These are phyloP conservation scores for Cutaneotrichosporon cavernicola DNA, from an alignment of 1,284 basidiomycete species.

Conservation along the genomic window DNA sequence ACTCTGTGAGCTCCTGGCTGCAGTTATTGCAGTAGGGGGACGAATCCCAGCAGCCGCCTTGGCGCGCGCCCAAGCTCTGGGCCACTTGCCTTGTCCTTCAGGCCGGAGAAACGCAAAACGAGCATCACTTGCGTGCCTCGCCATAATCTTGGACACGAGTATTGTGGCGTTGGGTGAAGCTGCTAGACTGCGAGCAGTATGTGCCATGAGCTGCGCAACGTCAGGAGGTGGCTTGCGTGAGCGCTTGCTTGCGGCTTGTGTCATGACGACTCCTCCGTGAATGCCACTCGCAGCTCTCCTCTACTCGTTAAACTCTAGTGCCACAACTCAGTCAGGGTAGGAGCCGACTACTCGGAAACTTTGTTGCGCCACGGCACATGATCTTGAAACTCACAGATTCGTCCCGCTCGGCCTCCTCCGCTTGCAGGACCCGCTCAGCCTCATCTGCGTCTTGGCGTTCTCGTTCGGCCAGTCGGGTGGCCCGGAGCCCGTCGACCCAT, in stretches of 20 bases:
- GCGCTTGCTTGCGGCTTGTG: background rate
- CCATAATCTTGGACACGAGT: slow-evolving; percentile 80
- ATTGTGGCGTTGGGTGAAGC: slow-evolving; percentile 70
- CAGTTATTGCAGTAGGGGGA: background rate
- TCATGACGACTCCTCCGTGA: background rate
- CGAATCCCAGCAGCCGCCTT: slow-evolving; percentile 17
- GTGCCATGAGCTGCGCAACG: slow-evolving; percentile 67
- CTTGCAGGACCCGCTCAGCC: slow-evolving; percentile 57
- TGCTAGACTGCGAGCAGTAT: slow-evolving; percentile 67
- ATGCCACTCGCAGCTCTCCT: background rate
- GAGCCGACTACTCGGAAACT: background rate
- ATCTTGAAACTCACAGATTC: slow-evolving; percentile 49
- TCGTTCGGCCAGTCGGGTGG: slow-evolving; percentile 62
- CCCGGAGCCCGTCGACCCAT: slow-evolving; percentile 62
- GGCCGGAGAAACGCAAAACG: slow-evolving; percentile 70
- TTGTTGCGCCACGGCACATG: background rate
- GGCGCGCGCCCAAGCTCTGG: slow-evolving; percentile 59
- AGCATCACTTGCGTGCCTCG: slow-evolving; percentile 70
- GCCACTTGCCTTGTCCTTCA: slow-evolving; percentile 61
- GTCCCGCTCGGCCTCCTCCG: slow-evolving; percentile 68
- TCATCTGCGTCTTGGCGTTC: slow-evolving; percentile 61
- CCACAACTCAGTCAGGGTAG: background rate
- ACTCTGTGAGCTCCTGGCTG: background rate
- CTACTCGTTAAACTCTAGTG: slow-evolving; percentile 1
- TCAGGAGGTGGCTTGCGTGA: slow-evolving; percentile 63